Evolutionary conservation across 106 monocot species (phyloP), one percentile per base, ranked within the genome.

Genomic region (Acorus calamus): DNA sequence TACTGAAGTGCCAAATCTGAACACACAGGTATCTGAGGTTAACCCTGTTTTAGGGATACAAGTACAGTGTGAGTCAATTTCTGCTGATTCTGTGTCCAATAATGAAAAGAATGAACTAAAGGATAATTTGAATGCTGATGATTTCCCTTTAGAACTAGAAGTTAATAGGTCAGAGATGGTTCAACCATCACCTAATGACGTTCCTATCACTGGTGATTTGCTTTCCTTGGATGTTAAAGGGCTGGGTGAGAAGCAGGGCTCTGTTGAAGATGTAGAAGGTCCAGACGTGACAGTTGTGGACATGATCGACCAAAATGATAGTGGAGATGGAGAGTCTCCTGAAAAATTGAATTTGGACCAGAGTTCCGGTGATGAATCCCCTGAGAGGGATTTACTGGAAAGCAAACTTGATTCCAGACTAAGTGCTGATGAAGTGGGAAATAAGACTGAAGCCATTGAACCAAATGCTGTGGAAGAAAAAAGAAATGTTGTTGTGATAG

Each of bases 1-100:
- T 52, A 61, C 50, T 67, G 55, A 47, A 61, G 14, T n/a, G 44
- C 47, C 76, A 4, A 77, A 84, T 60, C 61, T 44, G 47, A 69
- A 76, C 55, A 79, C 81, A 50, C 89, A 94, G 86, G 93, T 89
- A 94, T 76, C 89, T 81, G 84, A 87, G 84, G 79, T 87, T 73
- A 84, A 72, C 68, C 75, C 67, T 76, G 83, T 75, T 79, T 81
- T 89, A 81, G 86, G 77, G 57, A 79, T 78, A 73, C 76, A 81
- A 83, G 81, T 89, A 76, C 86, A 79, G 71, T 84, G 69, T 86
- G 86, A 81, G 71, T 89, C 84, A 72, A 84, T 84, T 84, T 78
- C 82, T 92, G 80, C 67, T 77, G 84, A 78, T 79, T 78, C 75
- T 83, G 73, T 80, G 68, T 79, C 77, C 68, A 78, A 84, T 81